Evolutionary conservation across 352 stramenopile species (phyloP).

Genomic region (Thalassiosira livingstoniorum): DNA sequence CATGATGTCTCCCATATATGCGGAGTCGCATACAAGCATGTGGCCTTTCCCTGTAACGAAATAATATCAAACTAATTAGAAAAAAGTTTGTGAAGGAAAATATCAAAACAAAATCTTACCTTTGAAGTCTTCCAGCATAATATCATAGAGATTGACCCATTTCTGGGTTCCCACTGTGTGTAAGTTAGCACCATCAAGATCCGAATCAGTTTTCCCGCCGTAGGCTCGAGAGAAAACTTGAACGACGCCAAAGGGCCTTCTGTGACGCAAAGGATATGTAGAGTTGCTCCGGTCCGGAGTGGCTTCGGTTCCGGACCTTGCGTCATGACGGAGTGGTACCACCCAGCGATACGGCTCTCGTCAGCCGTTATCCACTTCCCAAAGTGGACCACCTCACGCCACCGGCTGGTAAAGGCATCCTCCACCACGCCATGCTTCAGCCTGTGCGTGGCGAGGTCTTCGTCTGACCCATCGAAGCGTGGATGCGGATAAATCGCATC

Average conservation of each 20-base stretch:
- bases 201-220: constrained; percentile 9
- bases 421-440: constrained; percentile 2
- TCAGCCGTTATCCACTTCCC: constrained; percentile 5
- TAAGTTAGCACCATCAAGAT: background rate
- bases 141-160: background rate
- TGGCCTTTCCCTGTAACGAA: too few relatives aligned
- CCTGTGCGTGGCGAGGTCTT: background rate
- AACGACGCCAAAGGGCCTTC: constrained; percentile 10
- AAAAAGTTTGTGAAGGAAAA: too few relatives aligned
- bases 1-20: background rate
- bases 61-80: too few relatives aligned
- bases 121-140: too few relatives aligned
- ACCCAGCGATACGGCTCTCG: constrained; percentile 9
- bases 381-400: background rate
- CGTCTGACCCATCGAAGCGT: background rate
- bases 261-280: constrained; percentile 24
- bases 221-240: constrained; percentile 26
- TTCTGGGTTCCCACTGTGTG: constrained; percentile 4
- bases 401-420: background rate
- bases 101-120: too few relatives aligned
- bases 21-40: too few relatives aligned
- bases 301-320: constrained; percentile 26
- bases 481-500: background rate
- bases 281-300: constrained; percentile 18
- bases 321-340: constrained; percentile 16